Base-by-base conservation (phyloP, 352 stramenopile species). In the Phytophthora sp. region DNA sequence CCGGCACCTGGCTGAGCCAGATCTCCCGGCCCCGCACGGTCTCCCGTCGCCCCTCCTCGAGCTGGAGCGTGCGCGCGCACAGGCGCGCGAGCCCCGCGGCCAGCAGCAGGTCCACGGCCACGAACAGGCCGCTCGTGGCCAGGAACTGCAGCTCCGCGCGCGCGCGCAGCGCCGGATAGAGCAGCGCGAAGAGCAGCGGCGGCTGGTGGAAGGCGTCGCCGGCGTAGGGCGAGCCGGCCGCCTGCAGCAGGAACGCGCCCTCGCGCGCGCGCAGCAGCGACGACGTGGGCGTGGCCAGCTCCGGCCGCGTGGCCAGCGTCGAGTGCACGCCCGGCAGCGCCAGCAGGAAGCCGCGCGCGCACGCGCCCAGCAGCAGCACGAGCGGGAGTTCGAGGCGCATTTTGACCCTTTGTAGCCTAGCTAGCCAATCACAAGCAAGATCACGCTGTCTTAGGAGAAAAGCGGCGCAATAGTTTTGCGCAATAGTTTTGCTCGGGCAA, bases 191-290 rank as follows among this genome's bases (percentile, higher is more conserved):
- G 24, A 92, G 71, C 30, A 95, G 79, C 58, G 84, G 81, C 26
- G 84, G 83, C 66, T 95, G 87, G 62, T 95, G 87, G 69, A 89
- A 95, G 30, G 86, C 76, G 66, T 95, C 87, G 26, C 84, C 87
- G 0, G 80, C 63, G 64, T 95, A 95, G 15, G 87, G 83, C 17
- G 80, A 85, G 8, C 78, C 73, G 1, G 56, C 64, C 21, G 68
- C 42, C 12, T 62, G 54, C 44, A 81, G 82, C 18, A 94, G 76
- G 44, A 82, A 88, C 9, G 69, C 78, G 30, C 77, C 70, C 56
- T 95, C 87, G 26, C 71, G 67, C 38, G 93, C 57, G 41, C 87
- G 81, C 18, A 64, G 56, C 34, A 92, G 77, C 12, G 84, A 91
- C 15, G 82, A 84, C 50, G 89, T 53, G 10, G 81, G 56, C 17